Conservation (phyloP, 2,329 filamentous ascomycete species). For the Leptographium procerum region DNA sequence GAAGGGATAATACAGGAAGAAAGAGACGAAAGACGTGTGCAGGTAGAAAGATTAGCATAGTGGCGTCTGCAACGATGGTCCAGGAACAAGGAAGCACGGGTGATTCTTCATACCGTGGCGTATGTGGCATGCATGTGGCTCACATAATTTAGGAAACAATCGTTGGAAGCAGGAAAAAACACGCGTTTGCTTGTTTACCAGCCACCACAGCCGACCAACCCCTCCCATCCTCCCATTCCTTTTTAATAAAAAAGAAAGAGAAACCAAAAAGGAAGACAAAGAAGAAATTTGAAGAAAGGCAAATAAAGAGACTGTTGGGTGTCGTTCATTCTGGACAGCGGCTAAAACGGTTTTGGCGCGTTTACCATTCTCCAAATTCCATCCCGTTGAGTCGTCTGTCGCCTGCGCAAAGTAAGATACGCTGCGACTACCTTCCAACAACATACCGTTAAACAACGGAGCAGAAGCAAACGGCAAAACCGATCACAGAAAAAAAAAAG, state of each 20-base stretch:
- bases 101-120: background rate
- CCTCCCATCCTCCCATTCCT: background rate
- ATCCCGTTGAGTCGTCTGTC: background rate
- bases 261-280: background rate
- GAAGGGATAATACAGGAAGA: background rate
- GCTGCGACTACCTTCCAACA: background rate
- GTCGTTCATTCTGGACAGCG: background rate
- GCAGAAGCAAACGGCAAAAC: background rate
- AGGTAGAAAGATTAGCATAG: background rate
- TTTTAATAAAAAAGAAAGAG: conserved; percentile 1
- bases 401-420: background rate
- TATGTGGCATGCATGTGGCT: conserved; percentile 9
- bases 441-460: background rate
- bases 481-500: background rate
- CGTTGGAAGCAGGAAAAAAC: background rate
- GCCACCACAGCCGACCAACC: conserved; percentile 5
- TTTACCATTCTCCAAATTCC: background rate
- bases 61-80: background rate
- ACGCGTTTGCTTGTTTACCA: conserved; percentile 9
- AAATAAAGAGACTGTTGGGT: background rate
- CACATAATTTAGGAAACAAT: conserved; percentile 2
- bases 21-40: background rate
- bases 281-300: background rate
- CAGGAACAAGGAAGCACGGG: background rate
- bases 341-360: conserved; percentile 8